Base-by-base conservation (phyloP, 1,284 basidiomycete genomes). In the Bjerkandera adusta region DNA sequence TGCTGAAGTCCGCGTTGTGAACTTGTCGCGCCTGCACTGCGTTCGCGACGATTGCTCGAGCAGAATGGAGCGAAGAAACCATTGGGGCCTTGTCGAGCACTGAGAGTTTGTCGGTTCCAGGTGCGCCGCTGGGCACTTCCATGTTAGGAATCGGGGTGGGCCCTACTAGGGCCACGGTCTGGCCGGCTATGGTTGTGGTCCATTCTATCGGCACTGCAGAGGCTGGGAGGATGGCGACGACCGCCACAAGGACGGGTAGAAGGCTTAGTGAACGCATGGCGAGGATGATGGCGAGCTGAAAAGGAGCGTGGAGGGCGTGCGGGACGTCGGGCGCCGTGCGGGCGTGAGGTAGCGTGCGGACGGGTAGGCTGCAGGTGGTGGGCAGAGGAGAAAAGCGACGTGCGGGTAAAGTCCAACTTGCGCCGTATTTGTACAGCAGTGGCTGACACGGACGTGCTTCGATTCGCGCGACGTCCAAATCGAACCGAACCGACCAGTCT, bases 241-340 rank as follows among this genome's bases (percentile, higher is more conserved):
- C 16, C 13, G 42, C 42, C n/a, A 49, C 16, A 20, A 33, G 50
- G 34, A 47, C 20, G 11, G 48, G 47, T 20, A 49, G 16, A 35
- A 59, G 47, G 41, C 47, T 24, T 36, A 52, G 45, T 30, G 50
- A 24, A 21, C 54, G 55, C 55, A 59, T 61, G 25, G n/a, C 30
- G 43, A 39, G 13, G 35, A 12, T 22, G 32, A 25, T 36, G 15
- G 25, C 36, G 38, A 20, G 18, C 15, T 44, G 29, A 32, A 35
- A 45, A 51, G 8, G 52, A 55, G 45, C 42, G 52, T 57, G 40
- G 49, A 42, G 39, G 45, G 53, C 47, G 45, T 50, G 38, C 41
- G 24, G 21, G 37, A 51, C 48, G 52, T 47, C 44, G 58, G 24
- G 50, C 53, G 56, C 54, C 56, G 54, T 53, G 35, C 51, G 50